Conservation (phyloP, 805 yeast species). For the Yamadazyma philogaea region DNA sequence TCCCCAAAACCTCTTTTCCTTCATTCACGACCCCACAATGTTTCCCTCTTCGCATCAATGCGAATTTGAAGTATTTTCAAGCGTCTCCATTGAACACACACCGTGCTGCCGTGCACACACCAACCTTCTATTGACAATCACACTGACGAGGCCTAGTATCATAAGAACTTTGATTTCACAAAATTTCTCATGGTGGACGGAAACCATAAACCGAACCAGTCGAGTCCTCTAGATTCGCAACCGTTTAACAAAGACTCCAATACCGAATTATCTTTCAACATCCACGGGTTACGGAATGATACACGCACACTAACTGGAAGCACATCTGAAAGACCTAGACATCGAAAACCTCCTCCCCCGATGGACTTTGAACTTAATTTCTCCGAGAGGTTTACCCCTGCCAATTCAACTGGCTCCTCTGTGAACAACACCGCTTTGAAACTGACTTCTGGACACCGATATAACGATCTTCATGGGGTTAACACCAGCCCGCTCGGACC, state of each 20-base stretch:
- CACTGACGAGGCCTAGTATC: neutral
- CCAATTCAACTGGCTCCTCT: too few species aligned
- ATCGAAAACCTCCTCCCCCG: neutral
- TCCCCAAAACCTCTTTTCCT: neutral
- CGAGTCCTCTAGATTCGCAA: neutral
- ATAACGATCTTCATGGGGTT: too few species aligned
- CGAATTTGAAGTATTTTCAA: neutral
- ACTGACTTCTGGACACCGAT: too few species aligned
- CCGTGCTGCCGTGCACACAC: neutral
- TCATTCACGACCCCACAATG: neutral
- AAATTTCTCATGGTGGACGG: neutral
- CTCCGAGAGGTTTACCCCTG: too few species aligned
- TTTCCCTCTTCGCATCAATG: neutral
- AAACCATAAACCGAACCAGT: neutral
- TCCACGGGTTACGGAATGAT: neutral
- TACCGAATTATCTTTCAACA: neutral
- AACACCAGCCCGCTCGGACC: too few species aligned
- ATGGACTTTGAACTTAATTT: too few species aligned
- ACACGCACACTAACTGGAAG: neutral
- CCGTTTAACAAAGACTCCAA: neutral
- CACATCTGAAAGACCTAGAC: neutral
- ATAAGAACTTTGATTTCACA: neutral
- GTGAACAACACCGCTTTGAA: too few species aligned
- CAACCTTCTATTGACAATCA: neutral
- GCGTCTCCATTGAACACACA: neutral